Evolutionary conservation across 1,284 basidiomycete genomes (phyloP), one percentile per base, ranked within the genome.

Genomic region (Earliella scabrosa): DNA sequence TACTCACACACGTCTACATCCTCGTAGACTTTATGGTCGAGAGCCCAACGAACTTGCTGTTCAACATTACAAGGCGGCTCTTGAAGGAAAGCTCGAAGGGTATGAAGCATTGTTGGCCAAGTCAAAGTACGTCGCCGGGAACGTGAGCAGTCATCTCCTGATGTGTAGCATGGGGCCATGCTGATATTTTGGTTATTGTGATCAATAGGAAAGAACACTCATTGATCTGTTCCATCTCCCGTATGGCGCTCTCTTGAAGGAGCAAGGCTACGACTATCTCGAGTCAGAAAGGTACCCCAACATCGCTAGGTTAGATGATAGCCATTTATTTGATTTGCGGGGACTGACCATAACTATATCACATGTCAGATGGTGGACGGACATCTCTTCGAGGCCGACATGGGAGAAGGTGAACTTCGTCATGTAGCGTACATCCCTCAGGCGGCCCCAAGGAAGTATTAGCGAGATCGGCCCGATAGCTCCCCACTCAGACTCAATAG

Each of bases 171-270:
- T 6, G 16, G 2, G 8, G 35, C 14, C 18, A 11, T 23, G 21
- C 21, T 9, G n/a, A n/a, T 35, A 10, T 14, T 32, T 18, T 9
- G 6, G 7, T 21, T 32, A n/a, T 35, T 20, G 18, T 10, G 27
- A 26, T 45, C 23, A 53, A 7, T 40, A 81, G 78, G 66, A 68
- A 24, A 2, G 77, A 46, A 82, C 81, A 3, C 65, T 85, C 6
- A 80, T 77, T 7, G 83, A 86, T 66, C 70, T 86, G 7, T 77
- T 76, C 68, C 82, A 85, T 64, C 63, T 86, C 20, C 75, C 84
- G 0, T 77, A 77, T 52, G 82, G 76, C 2, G 18, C 61, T 1
- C 51, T 68, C 27, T 52, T 72, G n/a, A 53, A 49, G 16, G 54
- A 63, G 4, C 49, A 63, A 23, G 60, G 62, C 34, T 56, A 64